Base-by-base conservation (phyloP, 2,329 filamentous ascomycete species). In the Botrytis elliptica region DNA sequence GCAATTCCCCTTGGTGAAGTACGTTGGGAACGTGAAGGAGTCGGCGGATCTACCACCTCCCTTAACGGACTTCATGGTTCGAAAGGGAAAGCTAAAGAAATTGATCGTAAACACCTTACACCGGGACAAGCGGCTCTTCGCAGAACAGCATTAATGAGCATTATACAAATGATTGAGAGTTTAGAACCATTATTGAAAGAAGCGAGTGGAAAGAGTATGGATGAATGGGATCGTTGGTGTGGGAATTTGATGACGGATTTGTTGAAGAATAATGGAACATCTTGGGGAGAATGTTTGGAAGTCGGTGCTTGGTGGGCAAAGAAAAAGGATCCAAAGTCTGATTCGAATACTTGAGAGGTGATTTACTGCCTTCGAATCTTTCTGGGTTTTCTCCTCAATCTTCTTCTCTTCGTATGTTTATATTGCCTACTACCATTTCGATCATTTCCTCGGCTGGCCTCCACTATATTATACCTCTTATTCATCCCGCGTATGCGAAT, bases 221-320 rank as follows among this genome's bases (percentile, higher is more conserved):
- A 97, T 78, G 95, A 98, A 83, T 98, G 94, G 94, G 93, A 97
- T 81, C 86, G 90, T 60, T 98, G 95, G 95, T 90, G 93, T 84
- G 90, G 91, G 59, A 93, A 91, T 82, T 93, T 97, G 92, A 95
- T 94, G 87, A 88, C 89, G 65, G 92, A 96, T 82, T 83, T 98
- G 79, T 87, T 97, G 80, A 90, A 92, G 81, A 91, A 95, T 75
- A 91, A 90, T 72, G 93, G 93, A 33, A 91, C 93, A 29, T 90
- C 89, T 66, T 94, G 90, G 85, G 94, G 95, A 66, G 95, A 98
- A 82, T 97, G 94, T 82, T 84, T 98, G 33, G 93, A 89, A 79
- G 90, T 94, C 76, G 93, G 95, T 55, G 96, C 94, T 82, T 98
- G 95, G 85, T 96, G 91, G 82, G 97, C 91, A 75, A 94, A 91